Evolutionary conservation across 75 land plant species (phyloP), one percentile per base, ranked within the genome.

Genomic region (Larix kaempferi): DNA sequence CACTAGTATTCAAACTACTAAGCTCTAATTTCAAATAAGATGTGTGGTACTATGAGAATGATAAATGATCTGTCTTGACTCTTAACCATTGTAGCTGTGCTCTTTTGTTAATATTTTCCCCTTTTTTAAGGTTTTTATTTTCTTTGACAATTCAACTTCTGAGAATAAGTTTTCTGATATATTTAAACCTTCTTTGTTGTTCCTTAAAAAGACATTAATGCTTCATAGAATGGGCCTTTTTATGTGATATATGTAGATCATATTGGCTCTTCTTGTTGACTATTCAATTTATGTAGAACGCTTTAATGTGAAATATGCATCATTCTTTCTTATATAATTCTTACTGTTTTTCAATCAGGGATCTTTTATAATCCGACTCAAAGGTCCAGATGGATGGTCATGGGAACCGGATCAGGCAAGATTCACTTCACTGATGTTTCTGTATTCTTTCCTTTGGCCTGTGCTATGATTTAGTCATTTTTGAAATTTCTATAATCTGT

Each of bases 341-440:
- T 5, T 60, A 21, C 29, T 22, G 55, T 78, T 78, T 35, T 78
- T 52, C 22, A 23, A 82, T 54, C 86, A 93, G 99, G 99, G 99
- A 56, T 85, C 93, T 22, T 94, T 92, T 81, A 76, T 86, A 16
- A 78, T 96, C 78, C 76, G 86, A 72, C 80, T 96, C 27, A 87
- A 84, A 78, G 99, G 98, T 55, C 99, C 99, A 57, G 80, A 90
- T 71, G 99, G 99, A 59, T 96, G 99, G 99, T 90, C 99, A 44
- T 96, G 95, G 89, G 69, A 85, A 49, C 99, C 99, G 33, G 81
- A 90, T 67, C 89, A 88, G 83, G 98, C 90, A 52, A 27, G 59
- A 35, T 59, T 57, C 16, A 58, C 37, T 23, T 75, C 49, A 17
- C 35, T 62, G 26, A 5, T 29, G 4, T 66, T 29, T 11, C 23